Evolutionary conservation across 2,329 filamentous ascomycete species (phyloP).

Genomic region (Mycosphaerelloides madeirae): DNA sequence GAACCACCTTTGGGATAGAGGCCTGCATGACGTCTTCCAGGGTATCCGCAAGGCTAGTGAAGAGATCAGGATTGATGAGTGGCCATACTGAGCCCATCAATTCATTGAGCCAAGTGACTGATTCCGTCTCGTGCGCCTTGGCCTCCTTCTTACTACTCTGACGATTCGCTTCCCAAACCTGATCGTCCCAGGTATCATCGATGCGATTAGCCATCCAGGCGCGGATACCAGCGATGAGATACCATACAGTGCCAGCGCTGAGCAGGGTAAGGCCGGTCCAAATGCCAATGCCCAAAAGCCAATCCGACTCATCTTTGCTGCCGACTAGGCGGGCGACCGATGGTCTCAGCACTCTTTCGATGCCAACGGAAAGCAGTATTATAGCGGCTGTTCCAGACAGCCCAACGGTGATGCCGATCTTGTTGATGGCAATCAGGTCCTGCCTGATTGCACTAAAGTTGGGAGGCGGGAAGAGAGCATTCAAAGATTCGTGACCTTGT

Average conservation of each 20-base stretch:
- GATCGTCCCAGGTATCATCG: constrained; percentile 60
- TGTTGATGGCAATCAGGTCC: constrained; percentile 44
- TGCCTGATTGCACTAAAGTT: constrained; percentile 43
- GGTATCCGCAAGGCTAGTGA: constrained; percentile 62
- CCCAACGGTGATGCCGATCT: constrained; percentile 40
- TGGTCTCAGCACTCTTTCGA: constrained; percentile 19
- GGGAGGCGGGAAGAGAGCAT: constrained; percentile 52
- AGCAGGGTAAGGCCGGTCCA: constrained; percentile 19
- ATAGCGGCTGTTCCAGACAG: constrained; percentile 31
- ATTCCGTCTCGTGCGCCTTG: constrained; percentile 54
- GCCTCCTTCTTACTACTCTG: constrained; percentile 47
- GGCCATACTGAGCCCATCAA: constrained; percentile 66
- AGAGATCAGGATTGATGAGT: constrained; percentile 70
- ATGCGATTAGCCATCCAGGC: constrained; percentile 61
- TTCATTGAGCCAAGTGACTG: constrained; percentile 67
- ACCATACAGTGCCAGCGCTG: constrained; percentile 17
- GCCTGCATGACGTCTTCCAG: constrained; percentile 79
- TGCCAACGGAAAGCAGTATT: constrained; percentile 27
- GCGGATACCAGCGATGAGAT: constrained; percentile 30
- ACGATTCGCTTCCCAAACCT: constrained; percentile 63
- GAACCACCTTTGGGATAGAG: constrained; percentile 61
- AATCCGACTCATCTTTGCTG: constrained; percentile 6
- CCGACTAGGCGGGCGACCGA: constrained; percentile 8
- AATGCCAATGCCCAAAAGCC: constrained; percentile 11
- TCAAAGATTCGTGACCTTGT: constrained; percentile 43